Conservation (phyloP, 352 stramenopile genomes). For the Peronospora farinosa region DNA sequence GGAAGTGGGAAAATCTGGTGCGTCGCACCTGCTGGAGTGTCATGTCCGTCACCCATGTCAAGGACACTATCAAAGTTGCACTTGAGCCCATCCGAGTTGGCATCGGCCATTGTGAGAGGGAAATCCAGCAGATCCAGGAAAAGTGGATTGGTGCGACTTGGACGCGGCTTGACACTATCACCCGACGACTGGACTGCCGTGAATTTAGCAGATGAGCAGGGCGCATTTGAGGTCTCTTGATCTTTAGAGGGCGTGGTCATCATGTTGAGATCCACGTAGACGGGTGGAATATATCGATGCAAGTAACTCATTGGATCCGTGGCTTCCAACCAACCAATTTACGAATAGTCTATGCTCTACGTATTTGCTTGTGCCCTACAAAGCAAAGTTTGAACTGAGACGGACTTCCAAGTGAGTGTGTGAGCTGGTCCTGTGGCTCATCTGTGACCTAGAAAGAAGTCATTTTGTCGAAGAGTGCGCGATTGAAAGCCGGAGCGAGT, state of each 20-base stretch:
- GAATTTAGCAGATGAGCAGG: too few species aligned
- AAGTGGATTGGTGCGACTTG: too few species aligned
- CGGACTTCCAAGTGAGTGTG: neutral
- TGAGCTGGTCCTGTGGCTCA: constrained; percentile 17
- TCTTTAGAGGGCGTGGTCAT: constrained; percentile 22
- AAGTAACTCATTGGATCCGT: constrained; percentile 27
- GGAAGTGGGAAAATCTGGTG: constrained; percentile 28
- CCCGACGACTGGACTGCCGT: constrained; percentile 4
- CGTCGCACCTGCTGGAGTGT: constrained; percentile 20
- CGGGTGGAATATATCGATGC: constrained; percentile 35
- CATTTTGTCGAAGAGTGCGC: constrained; percentile 13
- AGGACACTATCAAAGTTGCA: constrained; percentile 34
- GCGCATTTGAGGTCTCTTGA: constrained; percentile 9
- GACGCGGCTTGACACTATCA: too few species aligned
- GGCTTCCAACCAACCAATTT: neutral
- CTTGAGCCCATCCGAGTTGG: constrained; percentile 31
- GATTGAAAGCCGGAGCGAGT: constrained; percentile 20
- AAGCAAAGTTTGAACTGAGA: constrained; percentile 32
- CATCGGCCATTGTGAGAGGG: constrained; percentile 20
- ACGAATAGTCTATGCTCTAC: neutral
- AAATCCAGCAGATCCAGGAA: constrained; percentile 11
- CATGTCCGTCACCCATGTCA: constrained; percentile 23
- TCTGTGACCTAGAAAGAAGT: constrained; percentile 4
- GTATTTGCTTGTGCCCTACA: constrained; percentile 15
- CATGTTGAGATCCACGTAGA: constrained; percentile 40